phyloP scores from a whole-genome alignment of 345 rosid genomes.

The Eucalyptus virginea region DNA sequence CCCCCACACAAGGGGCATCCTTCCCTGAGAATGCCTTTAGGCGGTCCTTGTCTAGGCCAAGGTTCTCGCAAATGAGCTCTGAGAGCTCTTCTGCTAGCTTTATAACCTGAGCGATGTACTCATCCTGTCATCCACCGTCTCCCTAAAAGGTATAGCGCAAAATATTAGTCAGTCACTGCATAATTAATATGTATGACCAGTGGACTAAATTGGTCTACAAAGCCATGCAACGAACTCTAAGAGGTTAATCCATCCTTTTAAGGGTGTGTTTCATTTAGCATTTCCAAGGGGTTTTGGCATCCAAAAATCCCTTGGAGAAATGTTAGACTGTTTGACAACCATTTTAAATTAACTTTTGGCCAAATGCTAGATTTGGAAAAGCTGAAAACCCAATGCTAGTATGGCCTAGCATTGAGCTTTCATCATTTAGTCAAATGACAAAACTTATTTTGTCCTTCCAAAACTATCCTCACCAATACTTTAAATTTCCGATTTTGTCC shows the following conservation, averaged over 20 bases:
- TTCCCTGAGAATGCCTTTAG: constrained; percentile 43
- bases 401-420: rapidly evolving
- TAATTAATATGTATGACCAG: neutral
- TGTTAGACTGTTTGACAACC: rapidly evolving
- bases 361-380: too few species aligned
- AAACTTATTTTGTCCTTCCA: too few species aligned
- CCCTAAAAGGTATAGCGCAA: constrained; percentile 7
- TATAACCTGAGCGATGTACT: constrained; percentile 42
- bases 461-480: rapidly evolving
- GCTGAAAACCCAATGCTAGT: rapidly evolving
- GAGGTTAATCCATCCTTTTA: neutral
- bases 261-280: rapidly evolving
- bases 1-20: constrained; percentile 54
- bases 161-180: neutral
- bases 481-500: too few species aligned
- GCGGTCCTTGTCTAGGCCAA: constrained; percentile 32
- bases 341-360: rapidly evolving
- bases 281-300: rapidly evolving
- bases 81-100: constrained; percentile 50
- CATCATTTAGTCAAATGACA: rapidly evolving
- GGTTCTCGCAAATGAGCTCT: constrained; percentile 62
- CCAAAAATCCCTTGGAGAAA: rapidly evolving
- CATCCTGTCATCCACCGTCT: constrained; percentile 31
- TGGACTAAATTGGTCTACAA: neutral
- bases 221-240: neutral